These are phyloP conservation scores for Pseudogymnoascus sp. DNA, from an alignment of 2,329 filamentous ascomycete genomes.

Conservation along the genomic window DNA sequence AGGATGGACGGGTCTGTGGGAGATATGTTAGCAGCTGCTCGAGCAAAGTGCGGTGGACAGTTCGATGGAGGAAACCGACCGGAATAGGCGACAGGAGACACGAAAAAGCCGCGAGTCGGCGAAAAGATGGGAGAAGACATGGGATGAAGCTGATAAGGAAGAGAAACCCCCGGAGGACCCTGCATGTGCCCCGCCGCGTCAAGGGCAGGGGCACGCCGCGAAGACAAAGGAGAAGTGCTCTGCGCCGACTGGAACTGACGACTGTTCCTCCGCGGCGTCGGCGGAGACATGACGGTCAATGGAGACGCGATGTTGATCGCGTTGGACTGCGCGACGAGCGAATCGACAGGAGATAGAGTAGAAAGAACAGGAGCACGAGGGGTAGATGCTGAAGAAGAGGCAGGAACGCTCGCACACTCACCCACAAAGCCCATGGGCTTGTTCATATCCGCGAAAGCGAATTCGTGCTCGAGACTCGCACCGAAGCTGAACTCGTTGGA, in stretches of 20 bases:
- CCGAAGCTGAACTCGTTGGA: constrained; percentile 24
- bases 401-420: constrained; percentile 34
- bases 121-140: constrained; percentile 39
- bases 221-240: constrained; percentile 25
- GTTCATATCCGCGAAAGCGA: constrained; percentile 32
- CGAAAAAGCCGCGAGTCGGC: constrained; percentile 45
- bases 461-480: constrained; percentile 28
- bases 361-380: neutral
- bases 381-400: constrained; percentile 2
- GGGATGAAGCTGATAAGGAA: constrained; percentile 20
- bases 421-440: constrained; percentile 36
- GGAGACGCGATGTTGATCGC: constrained; percentile 10
- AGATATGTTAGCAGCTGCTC: constrained; percentile 19
- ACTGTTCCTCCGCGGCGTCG: constrained; percentile 11
- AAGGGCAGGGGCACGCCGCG: constrained; percentile 27
- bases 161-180: constrained; percentile 19
- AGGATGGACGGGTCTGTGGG: constrained; percentile 27
- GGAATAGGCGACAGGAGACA: constrained; percentile 42
- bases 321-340: neutral
- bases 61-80: constrained; percentile 42
- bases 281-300: constrained; percentile 14
- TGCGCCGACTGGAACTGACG: constrained; percentile 23
- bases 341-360: neutral
- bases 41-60: constrained; percentile 11
- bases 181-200: constrained; percentile 5